These are phyloP conservation scores for Solanum dulcamara DNA, from an alignment of 257 asterid species.

Conservation along the genomic window DNA sequence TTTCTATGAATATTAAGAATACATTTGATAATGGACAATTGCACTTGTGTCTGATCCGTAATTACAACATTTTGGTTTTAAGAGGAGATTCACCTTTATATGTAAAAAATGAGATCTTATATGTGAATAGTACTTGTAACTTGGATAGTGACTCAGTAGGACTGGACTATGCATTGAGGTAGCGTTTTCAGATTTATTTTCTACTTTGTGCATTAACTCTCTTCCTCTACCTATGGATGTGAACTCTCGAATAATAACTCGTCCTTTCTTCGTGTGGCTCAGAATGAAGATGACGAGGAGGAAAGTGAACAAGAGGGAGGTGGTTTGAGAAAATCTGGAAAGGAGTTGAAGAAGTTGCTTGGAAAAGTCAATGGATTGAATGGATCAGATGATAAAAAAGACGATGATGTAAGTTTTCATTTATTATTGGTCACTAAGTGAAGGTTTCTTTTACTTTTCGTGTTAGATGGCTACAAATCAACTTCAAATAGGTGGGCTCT, in stretches of 20 bases:
- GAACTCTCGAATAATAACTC: neutral
- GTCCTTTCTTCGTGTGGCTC: conserved; percentile 8
- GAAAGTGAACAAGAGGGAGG: conserved; percentile 74
- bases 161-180: neutral
- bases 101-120: neutral
- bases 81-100: neutral
- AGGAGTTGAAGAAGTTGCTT: conserved; percentile 88
- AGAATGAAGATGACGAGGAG: conserved; percentile 90
- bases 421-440: neutral
- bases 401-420: conserved; percentile 53
- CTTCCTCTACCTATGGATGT: neutral
- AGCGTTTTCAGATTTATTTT: neutral
- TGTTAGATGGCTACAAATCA: neutral
- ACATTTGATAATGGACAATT: neutral
- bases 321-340: conserved; percentile 87
- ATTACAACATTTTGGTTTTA: neutral
- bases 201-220: neutral
- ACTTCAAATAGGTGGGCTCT: neutral
- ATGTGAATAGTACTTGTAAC: neutral
- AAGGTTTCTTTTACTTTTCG: neutral
- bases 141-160: neutral
- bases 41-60: neutral
- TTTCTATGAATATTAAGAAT: neutral
- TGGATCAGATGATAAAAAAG: conserved; percentile 82
- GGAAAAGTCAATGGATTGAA: conserved; percentile 74